phyloP scores from a whole-genome alignment of 176 grass and related monocot species.

The Juncus inflexus region DNA sequence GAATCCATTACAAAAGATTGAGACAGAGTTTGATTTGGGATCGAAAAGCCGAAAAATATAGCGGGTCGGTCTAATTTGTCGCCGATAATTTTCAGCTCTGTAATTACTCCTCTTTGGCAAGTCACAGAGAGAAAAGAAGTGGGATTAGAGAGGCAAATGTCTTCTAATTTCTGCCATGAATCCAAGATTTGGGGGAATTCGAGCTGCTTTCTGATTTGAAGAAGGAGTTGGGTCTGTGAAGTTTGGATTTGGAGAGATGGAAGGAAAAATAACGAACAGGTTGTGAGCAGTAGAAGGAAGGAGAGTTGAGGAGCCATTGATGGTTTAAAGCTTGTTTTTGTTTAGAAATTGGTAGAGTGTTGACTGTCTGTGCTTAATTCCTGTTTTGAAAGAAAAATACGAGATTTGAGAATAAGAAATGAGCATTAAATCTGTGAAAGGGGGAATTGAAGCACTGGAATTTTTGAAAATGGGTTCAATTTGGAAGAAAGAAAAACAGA shows the following conservation, averaged over 20 bases:
- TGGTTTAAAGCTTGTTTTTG: neutral
- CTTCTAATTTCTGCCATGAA: constrained; percentile 44
- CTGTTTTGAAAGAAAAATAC: neutral
- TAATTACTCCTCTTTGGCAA: constrained; percentile 52
- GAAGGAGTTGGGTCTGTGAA: constrained; percentile 59
- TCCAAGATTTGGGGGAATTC: constrained; percentile 76
- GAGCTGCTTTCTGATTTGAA: constrained; percentile 76
- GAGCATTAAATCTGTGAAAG: too few species aligned
- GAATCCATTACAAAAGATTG: constrained; percentile 69
- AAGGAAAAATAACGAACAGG: constrained; percentile 50
- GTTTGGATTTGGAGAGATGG: constrained; percentile 49
- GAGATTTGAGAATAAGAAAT: neutral
- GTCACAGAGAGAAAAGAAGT: constrained; percentile 37
- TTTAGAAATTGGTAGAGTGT: neutral
- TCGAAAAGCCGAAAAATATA: constrained; percentile 54
- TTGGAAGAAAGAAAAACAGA: too few species aligned
- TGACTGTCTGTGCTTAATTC: constrained; percentile 11
- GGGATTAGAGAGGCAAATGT: constrained; percentile 53
- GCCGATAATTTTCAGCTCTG: constrained; percentile 69
- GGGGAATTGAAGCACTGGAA: too few species aligned
- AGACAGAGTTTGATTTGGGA: constrained; percentile 62
- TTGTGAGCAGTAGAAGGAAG: constrained; percentile 34
- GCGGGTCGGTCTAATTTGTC: constrained; percentile 58
- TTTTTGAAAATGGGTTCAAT: too few species aligned
- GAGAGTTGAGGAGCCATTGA: constrained; percentile 45